Base-by-base conservation (phyloP, 192 early-diverging fungal species). In the Powellomyces hirtus region DNA sequence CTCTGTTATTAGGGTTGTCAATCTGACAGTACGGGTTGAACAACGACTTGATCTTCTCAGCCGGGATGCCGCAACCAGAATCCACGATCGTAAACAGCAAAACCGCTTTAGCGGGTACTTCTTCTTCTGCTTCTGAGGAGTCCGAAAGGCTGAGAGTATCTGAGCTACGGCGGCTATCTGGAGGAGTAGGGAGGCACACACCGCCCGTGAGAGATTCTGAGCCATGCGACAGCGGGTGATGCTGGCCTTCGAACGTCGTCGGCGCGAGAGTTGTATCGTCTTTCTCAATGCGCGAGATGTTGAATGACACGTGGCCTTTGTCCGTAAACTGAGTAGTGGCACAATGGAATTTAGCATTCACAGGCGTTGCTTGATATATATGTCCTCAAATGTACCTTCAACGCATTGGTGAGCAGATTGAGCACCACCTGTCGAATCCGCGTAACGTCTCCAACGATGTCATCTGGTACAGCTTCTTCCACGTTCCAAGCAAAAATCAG, bases 21-120 rank as follows among this genome's bases (percentile, higher is more conserved):
- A 68, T 18, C 55, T 73, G 72, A 22, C 42, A 58, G 50, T 60
- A 73, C 4, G 72, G 72, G 13, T 56, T 51, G 55, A 73, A 73
- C 0, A 73, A 36, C 22, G 30, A 22, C 42, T 31, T 38, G 16
- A 66, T n/a, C 42, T 66, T 68, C 6, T 62, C 58, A 5, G n/a
- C 11, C 38, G 64, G 64, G 16, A 73, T 73, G 6, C 72, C 72
- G 26, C 45, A 55, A 1, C 72, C 72, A 6, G 62, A 37, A 30
- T 66, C 62, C 33, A 22, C 0, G 8, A 72, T 34, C 18, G 71
- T 72, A 35, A 65, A 52, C 35, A 65, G 34, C 40, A 66, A 31
- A 6, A 20, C 13, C 53, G 38, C 34, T 20, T 18, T 38, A 4
- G 16, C 18, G 8, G 34, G 59, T 38, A n/a, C 20, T 5, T 29